Evolutionary conservation across 169 alveolate species (phyloP).

Genomic region (Cryptosporidium baileyi): DNA sequence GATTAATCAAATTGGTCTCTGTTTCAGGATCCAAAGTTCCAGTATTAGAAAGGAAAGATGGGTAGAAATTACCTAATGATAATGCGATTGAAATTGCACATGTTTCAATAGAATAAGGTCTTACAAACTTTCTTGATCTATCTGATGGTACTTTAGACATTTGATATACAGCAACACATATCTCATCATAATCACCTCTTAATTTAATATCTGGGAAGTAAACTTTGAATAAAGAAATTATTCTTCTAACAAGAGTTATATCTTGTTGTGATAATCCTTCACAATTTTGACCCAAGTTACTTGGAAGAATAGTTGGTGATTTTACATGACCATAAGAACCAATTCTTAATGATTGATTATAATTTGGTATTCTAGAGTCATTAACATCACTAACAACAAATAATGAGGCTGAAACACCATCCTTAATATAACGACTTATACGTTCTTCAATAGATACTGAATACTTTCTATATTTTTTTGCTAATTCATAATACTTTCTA

Average conservation of each 20-base stretch:
- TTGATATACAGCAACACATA: conserved; percentile 30
- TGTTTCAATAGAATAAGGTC: conserved; percentile 6
- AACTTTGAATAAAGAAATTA: background rate
- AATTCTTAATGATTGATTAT: conserved; percentile 9
- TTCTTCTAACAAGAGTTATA: background rate
- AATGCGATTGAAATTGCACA: conserved; percentile 23
- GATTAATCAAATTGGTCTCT: conserved; percentile 6
- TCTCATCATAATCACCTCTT: conserved; percentile 53
- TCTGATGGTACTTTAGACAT: conserved; percentile 4
- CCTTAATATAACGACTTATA: background rate
- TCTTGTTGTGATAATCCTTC: conserved; percentile 6
- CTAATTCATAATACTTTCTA: background rate
- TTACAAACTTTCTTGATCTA: background rate
- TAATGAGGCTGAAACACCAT: conserved; percentile 2
- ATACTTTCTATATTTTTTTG: conserved; percentile 1
- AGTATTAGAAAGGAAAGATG: conserved; percentile 2
- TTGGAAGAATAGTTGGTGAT: background rate
- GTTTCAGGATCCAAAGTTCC: conserved; percentile 27
- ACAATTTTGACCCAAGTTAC: conserved; percentile 19
- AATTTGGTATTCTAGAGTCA: conserved; percentile 20
- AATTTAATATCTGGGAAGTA: background rate
- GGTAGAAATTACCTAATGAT: conserved; percentile 30
- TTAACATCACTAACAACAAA: conserved; percentile 39
- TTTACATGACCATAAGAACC: conserved; percentile 12
- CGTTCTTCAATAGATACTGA: conserved; percentile 8